These are phyloP conservation scores for Colletotrichum sp. DNA, from an alignment of 2,329 filamentous ascomycete genomes.

Conservation along the genomic window DNA sequence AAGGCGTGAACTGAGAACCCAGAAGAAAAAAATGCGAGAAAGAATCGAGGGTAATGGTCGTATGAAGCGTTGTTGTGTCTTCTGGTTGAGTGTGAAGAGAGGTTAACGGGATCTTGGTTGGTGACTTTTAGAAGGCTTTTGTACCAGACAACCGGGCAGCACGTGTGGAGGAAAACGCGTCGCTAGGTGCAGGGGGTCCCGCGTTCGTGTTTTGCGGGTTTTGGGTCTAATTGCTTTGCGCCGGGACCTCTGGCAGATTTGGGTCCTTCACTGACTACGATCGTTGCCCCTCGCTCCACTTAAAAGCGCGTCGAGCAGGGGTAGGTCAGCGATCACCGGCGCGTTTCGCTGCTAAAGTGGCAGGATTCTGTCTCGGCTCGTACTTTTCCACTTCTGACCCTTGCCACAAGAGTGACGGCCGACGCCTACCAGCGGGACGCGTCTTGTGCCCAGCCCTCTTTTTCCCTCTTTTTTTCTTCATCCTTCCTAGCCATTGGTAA, in stretches of 20 bases:
- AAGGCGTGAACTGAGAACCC: not conserved
- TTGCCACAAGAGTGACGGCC: not conserved
- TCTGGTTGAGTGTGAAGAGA: conserved; percentile 9
- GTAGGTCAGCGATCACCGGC: not conserved
- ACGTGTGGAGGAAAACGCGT: conserved; percentile 19
- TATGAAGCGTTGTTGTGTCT: not conserved
- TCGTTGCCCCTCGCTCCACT: not conserved
- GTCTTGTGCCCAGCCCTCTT: conserved; percentile 6
- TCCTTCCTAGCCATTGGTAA: not conserved
- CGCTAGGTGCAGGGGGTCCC: not conserved
- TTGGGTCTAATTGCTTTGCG: not conserved
- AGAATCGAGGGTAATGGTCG: not conserved
- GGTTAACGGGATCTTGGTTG: not conserved
- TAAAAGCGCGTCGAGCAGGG: conserved; percentile 14
- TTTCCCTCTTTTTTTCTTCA: not conserved
- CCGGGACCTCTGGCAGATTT: not conserved
- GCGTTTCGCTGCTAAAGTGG: conserved; percentile 16
- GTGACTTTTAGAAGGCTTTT: conserved; percentile 15
- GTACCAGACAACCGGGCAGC: conserved; percentile 7
- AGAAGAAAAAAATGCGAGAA: conserved; percentile 18
- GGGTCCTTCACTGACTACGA: not conserved
- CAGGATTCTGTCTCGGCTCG: conserved; percentile 3
- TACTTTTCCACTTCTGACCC: conserved; percentile 5
- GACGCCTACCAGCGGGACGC: not conserved
- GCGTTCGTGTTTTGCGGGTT: conserved; percentile 10